Base-by-base conservation (phyloP, 768 basidiomycete genomes). In the Boletus pseudo-olivaceus region DNA sequence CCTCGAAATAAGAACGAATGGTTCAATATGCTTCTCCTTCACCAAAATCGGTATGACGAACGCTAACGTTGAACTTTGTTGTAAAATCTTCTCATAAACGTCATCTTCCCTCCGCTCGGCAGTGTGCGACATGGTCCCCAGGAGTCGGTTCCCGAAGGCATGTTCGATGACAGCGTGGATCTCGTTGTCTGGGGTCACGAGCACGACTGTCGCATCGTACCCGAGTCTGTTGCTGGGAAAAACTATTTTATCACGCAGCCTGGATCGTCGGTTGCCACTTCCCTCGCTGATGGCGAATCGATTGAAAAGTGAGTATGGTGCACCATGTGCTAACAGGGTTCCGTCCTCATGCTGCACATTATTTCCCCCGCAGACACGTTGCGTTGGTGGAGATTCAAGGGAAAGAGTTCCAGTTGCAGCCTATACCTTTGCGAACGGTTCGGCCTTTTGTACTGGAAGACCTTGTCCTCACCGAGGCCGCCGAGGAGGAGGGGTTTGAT, bases 161-260 rank as follows among this genome's bases (percentile, higher is more conserved):
- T 98, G 84, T 99, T 99, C 61, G 96, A 98, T 66, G 93, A 99
- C 65, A 88, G 85, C 62, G 79, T 98, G 34, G 85, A 98, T 62
- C 79, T 99, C 15, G 91, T 99, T 7, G 78, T 99, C 2, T 99
- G 97, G 97, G 97, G 97, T 7, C 97, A 99, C 68, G 97, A 99
- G 70, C 97, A 99, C 67, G 97, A 98, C 70, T 98, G 96, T 64
- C 83, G 95, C 30, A 90, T 96, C 50, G 76, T 84, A 2, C 96
- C 97, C 1, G 93, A 97, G 64, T 80, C 84, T 6, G 96, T 99
- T 8, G 86, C 92, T 5, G 93, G 91, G 12, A 95, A 96, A 70
- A 81, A 80, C 15, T 99, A 99, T 73, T 85, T 82, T 63, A 93
- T 99, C 64, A 82, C 87, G 2, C 97, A 99, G 70, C 97, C 97